Conservation (phyloP, 768 basidiomycete species). For the Botryobasidium botryosum region DNA sequence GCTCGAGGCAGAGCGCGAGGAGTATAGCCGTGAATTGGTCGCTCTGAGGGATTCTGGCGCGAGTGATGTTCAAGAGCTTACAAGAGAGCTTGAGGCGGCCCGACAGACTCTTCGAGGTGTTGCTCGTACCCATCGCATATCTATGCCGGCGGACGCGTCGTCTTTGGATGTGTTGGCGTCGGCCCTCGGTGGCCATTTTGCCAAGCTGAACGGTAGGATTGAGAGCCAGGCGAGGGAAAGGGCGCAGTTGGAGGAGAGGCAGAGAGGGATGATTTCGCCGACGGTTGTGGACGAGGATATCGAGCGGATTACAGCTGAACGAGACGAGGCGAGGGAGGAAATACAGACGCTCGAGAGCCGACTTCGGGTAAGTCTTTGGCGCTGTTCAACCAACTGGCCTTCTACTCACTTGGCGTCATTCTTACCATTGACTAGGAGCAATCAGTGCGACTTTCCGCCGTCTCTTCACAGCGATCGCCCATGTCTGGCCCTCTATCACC, state of each 20-base stretch:
- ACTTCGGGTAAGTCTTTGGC: slow-evolving; percentile 20
- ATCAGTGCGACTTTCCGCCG: too few relatives aligned
- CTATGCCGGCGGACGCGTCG: slow-evolving; percentile 24
- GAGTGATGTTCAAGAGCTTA: too few relatives aligned
- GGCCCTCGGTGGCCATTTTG: slow-evolving; percentile 13
- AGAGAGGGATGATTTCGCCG: slow-evolving; percentile 29
- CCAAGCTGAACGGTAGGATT: neutral
- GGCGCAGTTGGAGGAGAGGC: slow-evolving; percentile 4
- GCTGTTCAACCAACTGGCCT: neutral
- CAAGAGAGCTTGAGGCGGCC: slow-evolving; percentile 35
- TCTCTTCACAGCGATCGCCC: too few relatives aligned
- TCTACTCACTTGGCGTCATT: slow-evolving; percentile 3
- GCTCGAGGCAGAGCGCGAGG: slow-evolving; percentile 35
- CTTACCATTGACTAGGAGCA: too few relatives aligned
- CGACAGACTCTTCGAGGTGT: slow-evolving; percentile 32
- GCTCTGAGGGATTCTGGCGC: slow-evolving; percentile 26
- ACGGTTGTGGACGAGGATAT: slow-evolving; percentile 34
- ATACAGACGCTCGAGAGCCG: slow-evolving; percentile 24
- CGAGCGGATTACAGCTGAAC: slow-evolving; percentile 34
- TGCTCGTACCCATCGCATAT: slow-evolving; percentile 39
- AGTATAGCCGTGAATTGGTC: too few relatives aligned
- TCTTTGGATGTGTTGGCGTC: slow-evolving; percentile 16
- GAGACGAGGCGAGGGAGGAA: slow-evolving; percentile 33
- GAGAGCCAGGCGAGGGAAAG: neutral
- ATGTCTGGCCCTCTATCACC: too few relatives aligned